Conservation (phyloP, 2,329 filamentous ascomycete genomes). For the Xylariaceae sp. region DNA sequence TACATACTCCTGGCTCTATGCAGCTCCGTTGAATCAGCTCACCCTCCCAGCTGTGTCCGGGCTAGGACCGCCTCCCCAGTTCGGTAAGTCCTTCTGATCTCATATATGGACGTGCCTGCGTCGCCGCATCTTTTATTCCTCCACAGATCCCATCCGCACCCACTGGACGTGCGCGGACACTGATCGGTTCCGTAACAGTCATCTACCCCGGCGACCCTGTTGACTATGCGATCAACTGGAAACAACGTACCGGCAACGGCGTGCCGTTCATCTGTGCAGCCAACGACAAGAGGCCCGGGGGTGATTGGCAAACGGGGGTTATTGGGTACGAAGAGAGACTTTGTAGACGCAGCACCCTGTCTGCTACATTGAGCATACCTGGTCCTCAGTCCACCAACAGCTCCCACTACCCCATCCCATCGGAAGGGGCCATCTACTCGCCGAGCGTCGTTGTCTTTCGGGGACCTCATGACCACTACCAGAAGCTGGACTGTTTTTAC, state of each 20-base stretch:
- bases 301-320: slow-evolving; percentile 67
- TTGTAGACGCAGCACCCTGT: slow-evolving; percentile 66
- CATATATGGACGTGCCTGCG: too few relatives aligned
- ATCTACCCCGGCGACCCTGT: slow-evolving; percentile 53
- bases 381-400: slow-evolving; percentile 38
- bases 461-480: slow-evolving; percentile 59
- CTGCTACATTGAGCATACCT: slow-evolving; percentile 57
- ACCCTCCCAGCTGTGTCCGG: slow-evolving; percentile 28
- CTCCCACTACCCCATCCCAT: slow-evolving; percentile 63
- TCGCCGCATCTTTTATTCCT: background rate
- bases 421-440: slow-evolving; percentile 62
- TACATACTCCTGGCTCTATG: slow-evolving; percentile 52
- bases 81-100: slow-evolving; percentile 29
- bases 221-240: slow-evolving; percentile 53
- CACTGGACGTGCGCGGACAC: slow-evolving; percentile 7
- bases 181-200: slow-evolving; percentile 24
- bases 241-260: slow-evolving; percentile 30
- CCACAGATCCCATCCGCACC: too few relatives aligned
- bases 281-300: slow-evolving; percentile 68
- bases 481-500: slow-evolving; percentile 47
- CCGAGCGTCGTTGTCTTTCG: slow-evolving; percentile 66
- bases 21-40: slow-evolving; percentile 41
- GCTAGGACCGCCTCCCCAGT: slow-evolving; percentile 33
- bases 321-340: slow-evolving; percentile 64
- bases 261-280: slow-evolving; percentile 66